Evolutionary conservation across 1,139 yeast species (phyloP).

Genomic region (Hansenula sp.): DNA sequence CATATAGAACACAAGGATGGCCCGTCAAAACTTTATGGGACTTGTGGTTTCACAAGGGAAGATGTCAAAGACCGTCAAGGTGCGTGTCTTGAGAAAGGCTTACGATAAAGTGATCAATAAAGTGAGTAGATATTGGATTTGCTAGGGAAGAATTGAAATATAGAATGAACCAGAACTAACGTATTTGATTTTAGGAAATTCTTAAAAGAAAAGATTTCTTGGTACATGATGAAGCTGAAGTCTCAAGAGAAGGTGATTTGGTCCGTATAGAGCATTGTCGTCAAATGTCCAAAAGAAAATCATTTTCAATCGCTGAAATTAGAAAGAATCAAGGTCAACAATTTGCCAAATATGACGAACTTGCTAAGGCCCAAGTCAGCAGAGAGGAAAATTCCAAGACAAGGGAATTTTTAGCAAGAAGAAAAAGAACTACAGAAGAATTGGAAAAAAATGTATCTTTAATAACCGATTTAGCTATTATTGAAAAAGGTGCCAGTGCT

Average conservation of each 20-base stretch:
- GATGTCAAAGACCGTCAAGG: constrained; percentile 94
- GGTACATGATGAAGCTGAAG: constrained; percentile 90
- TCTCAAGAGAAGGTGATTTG: constrained; percentile 92
- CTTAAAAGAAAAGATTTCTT: constrained; percentile 78
- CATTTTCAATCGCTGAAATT: constrained; percentile 93
- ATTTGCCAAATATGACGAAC: constrained; percentile 73
- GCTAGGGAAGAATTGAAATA: too few species aligned
- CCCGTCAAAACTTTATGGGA: constrained; percentile 87
- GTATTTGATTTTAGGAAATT: constrained; percentile 43
- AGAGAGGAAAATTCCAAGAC: constrained; percentile 57
- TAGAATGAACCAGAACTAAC: too few species aligned
- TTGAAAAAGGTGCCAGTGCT: constrained; percentile 39
- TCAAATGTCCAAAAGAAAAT: constrained; percentile 77
- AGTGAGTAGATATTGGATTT: too few species aligned
- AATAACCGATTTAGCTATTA: constrained; percentile 45
- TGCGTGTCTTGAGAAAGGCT: constrained; percentile 71
- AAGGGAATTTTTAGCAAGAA: constrained; percentile 43
- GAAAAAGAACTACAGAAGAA: constrained; percentile 34
- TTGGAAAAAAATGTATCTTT: constrained; percentile 32
- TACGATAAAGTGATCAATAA: constrained; percentile 72
- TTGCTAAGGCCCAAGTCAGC: constrained; percentile 65
- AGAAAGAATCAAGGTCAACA: constrained; percentile 87
- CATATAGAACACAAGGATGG: constrained; percentile 42
- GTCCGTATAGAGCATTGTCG: constrained; percentile 91
- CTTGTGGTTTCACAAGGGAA: constrained; percentile 94